These are phyloP conservation scores for Nemania serpens DNA, from an alignment of 2,329 filamentous ascomycete genomes.

Conservation along the genomic window DNA sequence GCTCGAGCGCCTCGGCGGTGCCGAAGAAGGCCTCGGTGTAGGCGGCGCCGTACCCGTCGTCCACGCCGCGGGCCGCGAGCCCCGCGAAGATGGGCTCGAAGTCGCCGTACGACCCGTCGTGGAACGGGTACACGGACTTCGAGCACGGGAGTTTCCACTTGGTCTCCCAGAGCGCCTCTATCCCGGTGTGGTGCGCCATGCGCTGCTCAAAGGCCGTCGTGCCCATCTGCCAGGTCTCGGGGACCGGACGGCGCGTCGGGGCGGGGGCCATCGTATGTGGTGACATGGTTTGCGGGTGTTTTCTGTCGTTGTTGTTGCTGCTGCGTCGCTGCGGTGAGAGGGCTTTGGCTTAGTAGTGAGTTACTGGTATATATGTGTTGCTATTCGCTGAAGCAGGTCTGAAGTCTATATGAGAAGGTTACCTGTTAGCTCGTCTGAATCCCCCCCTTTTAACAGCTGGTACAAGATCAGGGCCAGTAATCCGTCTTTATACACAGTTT, in stretches of 20 bases:
- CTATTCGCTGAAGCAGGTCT: no score
- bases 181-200: constrained; percentile 63
- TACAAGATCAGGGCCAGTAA: no score
- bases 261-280: constrained; percentile 33
- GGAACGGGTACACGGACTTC: constrained; percentile 73
- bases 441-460: no score
- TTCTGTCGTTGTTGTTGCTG: background rate
- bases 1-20: constrained; percentile 60
- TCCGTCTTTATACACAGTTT: no score
- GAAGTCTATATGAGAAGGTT: no score
- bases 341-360: no score
- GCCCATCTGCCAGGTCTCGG: constrained; percentile 50
- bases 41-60: constrained; percentile 66
- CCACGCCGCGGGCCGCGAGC: constrained; percentile 63
- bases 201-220: constrained; percentile 46
- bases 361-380: no score
- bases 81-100: constrained; percentile 71
- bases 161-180: constrained; percentile 71
- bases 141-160: constrained; percentile 72
- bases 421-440: no score
- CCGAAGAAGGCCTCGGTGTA: constrained; percentile 70
- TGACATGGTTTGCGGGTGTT: constrained; percentile 35
- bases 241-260: constrained; percentile 18
- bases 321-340: no score
- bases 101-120: constrained; percentile 70